Percentiles rank a stretch among this genome's conserved stretches.
Evolutionary conservation across 805 yeast species (phyloP).

Genomic region (Yarrowia sp.): DNA sequence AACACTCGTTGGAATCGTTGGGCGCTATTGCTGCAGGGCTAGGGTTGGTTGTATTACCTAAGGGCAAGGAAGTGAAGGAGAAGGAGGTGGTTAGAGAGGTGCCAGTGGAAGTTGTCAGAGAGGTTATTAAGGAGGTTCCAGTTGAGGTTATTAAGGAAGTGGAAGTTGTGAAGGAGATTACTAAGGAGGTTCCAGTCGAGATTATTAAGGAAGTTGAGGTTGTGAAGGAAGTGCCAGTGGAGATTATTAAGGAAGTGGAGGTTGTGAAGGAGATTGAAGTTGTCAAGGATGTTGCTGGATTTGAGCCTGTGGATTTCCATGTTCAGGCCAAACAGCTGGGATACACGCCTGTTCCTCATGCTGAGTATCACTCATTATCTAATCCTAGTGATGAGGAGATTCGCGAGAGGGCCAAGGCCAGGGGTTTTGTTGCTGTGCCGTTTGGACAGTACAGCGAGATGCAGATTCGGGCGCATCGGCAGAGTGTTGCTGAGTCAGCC

Average conservation of each 20-base stretch:
- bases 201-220: background rate
- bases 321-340: constrained; percentile 20
- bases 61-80: constrained; percentile 8
- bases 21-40: constrained; percentile 16
- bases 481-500: background rate
- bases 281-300: background rate
- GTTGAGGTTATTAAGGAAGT: constrained; percentile 11
- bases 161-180: background rate
- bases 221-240: background rate
- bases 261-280: background rate
- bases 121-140: background rate
- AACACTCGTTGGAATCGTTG: constrained; percentile 11
- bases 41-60: constrained; percentile 15
- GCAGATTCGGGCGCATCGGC: constrained; percentile 30
- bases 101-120: constrained; percentile 23
- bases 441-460: constrained; percentile 29
- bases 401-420: constrained; percentile 7
- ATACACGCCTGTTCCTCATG: constrained; percentile 22
- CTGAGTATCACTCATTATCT: constrained; percentile 23
- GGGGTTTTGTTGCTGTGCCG: constrained; percentile 30
- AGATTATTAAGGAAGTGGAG: background rate
- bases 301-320: constrained; percentile 2
- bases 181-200: background rate
- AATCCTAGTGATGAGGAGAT: constrained; percentile 21
- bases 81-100: constrained; percentile 22